Evolutionary conservation across 164 flowering plant species (phyloP).

Genomic region (Umbellularia californica): DNA sequence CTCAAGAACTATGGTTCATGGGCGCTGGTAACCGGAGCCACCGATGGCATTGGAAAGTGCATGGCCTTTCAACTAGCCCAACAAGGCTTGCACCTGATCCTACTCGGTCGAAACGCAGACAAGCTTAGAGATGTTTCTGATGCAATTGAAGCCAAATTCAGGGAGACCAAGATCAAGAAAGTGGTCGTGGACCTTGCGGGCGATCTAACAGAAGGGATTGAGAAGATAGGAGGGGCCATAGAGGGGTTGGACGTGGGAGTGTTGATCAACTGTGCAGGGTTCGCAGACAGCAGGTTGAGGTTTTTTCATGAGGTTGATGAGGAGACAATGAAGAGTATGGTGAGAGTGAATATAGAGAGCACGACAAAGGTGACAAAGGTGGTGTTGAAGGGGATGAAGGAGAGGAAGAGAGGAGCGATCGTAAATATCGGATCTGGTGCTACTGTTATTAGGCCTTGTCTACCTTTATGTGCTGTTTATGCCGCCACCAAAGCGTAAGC

Average conservation of each 20-base stretch:
- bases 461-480: conserved; percentile 84
- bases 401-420: conserved; percentile 87
- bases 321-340: conserved; percentile 52
- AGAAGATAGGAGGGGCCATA: conserved; percentile 46
- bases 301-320: conserved; percentile 82
- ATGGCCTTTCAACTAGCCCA: conserved; percentile 80
- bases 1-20: conserved; percentile 86
- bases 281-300: conserved; percentile 72
- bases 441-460: conserved; percentile 72
- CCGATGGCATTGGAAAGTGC: conserved; percentile 88
- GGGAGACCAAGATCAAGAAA: conserved; percentile 45
- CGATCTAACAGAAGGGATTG: conserved; percentile 57
- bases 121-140: conserved; percentile 60
- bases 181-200: conserved; percentile 80
- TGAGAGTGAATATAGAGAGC: conserved; percentile 74
- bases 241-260: conserved; percentile 80
- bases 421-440: conserved; percentile 93
- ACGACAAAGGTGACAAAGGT: conserved; percentile 77
- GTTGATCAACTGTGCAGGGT: conserved; percentile 75
- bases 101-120: conserved; percentile 71
- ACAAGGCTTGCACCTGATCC: conserved; percentile 63
- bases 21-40: conserved; percentile 89
- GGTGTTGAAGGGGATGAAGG: conserved; percentile 69
- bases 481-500: conserved; percentile 93
- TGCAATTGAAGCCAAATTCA: conserved; percentile 41